Evolutionary conservation across 805 yeast genomes (phyloP).

Genomic region (Phaffomyces antillensis): DNA sequence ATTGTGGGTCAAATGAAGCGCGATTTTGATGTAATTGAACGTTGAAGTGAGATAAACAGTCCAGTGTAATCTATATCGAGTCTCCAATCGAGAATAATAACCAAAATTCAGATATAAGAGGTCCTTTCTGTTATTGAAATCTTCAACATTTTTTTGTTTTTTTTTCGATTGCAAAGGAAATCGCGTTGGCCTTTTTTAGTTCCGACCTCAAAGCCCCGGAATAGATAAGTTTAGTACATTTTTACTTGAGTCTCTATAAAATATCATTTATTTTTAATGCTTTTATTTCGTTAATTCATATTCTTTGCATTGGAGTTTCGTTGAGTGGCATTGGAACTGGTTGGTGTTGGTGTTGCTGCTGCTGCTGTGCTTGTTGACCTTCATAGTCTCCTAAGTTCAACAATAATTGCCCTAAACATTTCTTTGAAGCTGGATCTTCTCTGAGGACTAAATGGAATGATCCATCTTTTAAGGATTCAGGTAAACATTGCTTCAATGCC

Average conservation of each 20-base stretch:
- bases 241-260: no score
- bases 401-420: constrained; percentile 78
- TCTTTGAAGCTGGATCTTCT: constrained; percentile 84
- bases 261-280: no score
- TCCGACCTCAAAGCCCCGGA: no score
- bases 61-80: no score
- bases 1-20: no score
- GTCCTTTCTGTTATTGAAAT: no score
- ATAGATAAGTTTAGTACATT: no score
- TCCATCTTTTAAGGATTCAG: constrained; percentile 81
- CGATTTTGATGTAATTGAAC: background rate
- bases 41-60: background rate
- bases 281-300: background rate
- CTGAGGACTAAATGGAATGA: constrained; percentile 72
- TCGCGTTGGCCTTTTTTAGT: constrained; percentile 8
- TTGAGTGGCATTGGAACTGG: background rate
- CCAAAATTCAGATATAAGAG: background rate
- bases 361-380: constrained; percentile 12
- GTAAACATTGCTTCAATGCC: constrained; percentile 74
- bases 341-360: constrained; percentile 1
- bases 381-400: constrained; percentile 48
- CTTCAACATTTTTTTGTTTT: background rate
- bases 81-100: background rate
- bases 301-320: constrained; percentile 1
- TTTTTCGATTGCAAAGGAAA: background rate